Conservation (phyloP, 768 basidiomycete genomes). For the Suillus weaverae region DNA sequence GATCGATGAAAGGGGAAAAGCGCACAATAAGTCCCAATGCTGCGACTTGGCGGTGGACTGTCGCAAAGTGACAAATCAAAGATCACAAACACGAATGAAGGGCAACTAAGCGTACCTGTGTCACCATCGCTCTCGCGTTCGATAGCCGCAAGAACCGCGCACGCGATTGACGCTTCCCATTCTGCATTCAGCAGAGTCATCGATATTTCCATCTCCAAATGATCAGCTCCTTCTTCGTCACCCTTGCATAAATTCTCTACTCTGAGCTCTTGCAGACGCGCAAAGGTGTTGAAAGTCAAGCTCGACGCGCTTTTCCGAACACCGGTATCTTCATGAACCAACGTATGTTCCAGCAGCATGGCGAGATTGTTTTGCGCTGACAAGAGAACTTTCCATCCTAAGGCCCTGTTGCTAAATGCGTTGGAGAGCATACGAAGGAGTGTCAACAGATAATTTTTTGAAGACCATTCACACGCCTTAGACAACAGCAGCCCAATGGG, state of each 20-base stretch:
- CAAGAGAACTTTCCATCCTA: conserved; percentile 42
- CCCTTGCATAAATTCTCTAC: conserved; percentile 41
- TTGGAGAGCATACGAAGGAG: conserved; percentile 70
- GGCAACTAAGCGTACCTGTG: conserved; percentile 56
- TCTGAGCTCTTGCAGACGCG: conserved; percentile 60
- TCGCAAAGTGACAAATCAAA: background rate
- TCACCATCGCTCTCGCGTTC: conserved; percentile 70
- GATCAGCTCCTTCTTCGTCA: conserved; percentile 52
- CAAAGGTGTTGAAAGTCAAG: conserved; percentile 73
- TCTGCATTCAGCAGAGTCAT: conserved; percentile 37
- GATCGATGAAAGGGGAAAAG: conserved; percentile 67
- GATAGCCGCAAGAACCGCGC: conserved; percentile 80
- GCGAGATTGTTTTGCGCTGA: conserved; percentile 41
- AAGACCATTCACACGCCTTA: conserved; percentile 36
- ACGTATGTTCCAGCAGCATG: conserved; percentile 57
- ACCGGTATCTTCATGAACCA: conserved; percentile 64
- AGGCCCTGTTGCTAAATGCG: conserved; percentile 47
- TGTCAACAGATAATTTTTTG: conserved; percentile 63
- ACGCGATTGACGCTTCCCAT: conserved; percentile 83
- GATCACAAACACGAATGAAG: conserved; percentile 3
- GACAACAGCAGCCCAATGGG: conserved; percentile 48
- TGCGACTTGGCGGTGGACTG: conserved; percentile 82
- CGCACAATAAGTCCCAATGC: conserved; percentile 76
- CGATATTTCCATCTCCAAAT: background rate
- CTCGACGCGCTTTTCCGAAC: conserved; percentile 82